Conservation (phyloP, 1,284 basidiomycete species). For the Cutaneotrichosporon arboriforme region DNA sequence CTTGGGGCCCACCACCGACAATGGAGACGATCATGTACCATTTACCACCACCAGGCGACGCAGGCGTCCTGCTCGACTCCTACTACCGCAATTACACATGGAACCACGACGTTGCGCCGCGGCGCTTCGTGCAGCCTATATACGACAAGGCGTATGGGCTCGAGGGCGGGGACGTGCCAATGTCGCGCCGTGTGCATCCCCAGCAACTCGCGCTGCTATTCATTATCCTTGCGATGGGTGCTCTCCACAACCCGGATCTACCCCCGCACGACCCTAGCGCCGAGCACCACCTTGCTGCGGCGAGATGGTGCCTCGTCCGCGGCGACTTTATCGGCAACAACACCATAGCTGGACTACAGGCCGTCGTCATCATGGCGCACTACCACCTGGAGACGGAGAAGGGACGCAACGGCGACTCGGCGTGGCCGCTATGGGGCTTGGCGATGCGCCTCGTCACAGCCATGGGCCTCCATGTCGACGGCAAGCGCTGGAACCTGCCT, state of each 20-base stretch:
- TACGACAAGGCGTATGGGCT: slow-evolving; percentile 22
- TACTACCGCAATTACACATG: slow-evolving; percentile 34
- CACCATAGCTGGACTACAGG: slow-evolving; percentile 37
- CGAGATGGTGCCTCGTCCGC: slow-evolving; percentile 33
- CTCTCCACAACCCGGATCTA: slow-evolving; percentile 37
- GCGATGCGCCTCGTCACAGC: slow-evolving; percentile 23
- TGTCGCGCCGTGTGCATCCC: slow-evolving; percentile 15
- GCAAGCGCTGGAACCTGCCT: slow-evolving; percentile 37
- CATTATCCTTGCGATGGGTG: slow-evolving; percentile 37
- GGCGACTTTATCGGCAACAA: slow-evolving; percentile 36
- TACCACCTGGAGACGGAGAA: slow-evolving; percentile 29
- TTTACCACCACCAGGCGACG: slow-evolving; percentile 28
- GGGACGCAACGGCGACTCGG: slow-evolving; percentile 33
- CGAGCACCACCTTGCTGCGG: slow-evolving; percentile 28
- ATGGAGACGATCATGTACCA: slow-evolving; percentile 18
- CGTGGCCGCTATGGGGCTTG: slow-evolving; percentile 42
- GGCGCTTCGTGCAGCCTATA: slow-evolving; percentile 24
- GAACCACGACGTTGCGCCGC: slow-evolving; percentile 33
- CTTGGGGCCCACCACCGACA: slow-evolving; percentile 13
- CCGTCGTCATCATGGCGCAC: slow-evolving; percentile 30
- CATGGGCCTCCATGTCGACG: slow-evolving; percentile 44
- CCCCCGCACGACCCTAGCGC: slow-evolving; percentile 33
- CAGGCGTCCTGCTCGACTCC: slow-evolving; percentile 24
- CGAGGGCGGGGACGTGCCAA: not conserved
- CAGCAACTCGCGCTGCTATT: slow-evolving; percentile 37